Conservation (phyloP, 176 grass and related monocot species). For the Phyllostachys edulis region DNA sequence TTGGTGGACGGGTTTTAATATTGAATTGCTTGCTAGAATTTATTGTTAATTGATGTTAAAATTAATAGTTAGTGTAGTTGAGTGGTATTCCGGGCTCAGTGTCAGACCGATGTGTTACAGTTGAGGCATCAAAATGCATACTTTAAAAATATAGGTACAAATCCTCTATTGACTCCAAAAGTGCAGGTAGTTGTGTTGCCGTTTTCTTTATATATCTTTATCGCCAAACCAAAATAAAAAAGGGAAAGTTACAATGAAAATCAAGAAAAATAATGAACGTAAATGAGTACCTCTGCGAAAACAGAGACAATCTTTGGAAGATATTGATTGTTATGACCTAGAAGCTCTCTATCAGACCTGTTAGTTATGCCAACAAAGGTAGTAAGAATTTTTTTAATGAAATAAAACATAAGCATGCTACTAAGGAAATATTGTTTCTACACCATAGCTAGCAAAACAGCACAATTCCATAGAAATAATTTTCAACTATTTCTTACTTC, state of each 20-base stretch:
- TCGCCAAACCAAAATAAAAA: constrained; percentile 5
- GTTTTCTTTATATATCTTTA: neutral
- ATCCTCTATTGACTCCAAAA: neutral
- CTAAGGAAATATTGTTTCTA: constrained; percentile 6
- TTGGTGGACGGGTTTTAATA: too few relatives aligned
- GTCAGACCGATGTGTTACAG: too few relatives aligned
- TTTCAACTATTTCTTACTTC: constrained; percentile 50
- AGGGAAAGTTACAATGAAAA: neutral
- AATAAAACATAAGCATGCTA: constrained; percentile 8
- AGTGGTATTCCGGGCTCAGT: too few relatives aligned
- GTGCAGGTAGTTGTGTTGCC: neutral
- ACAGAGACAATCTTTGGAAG: constrained; percentile 68
- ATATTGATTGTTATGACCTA: constrained; percentile 70
- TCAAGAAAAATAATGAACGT: constrained; percentile 2
- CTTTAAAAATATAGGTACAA: neutral
- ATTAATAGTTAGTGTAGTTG: too few relatives aligned
- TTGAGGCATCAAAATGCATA: neutral
- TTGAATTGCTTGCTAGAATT: too few relatives aligned
- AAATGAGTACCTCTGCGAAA: constrained; percentile 63
- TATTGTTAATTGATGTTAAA: too few relatives aligned
- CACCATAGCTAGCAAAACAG: constrained; percentile 22
- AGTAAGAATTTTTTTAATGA: neutral
- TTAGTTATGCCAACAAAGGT: constrained; percentile 8
- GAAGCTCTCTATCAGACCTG: constrained; percentile 69
- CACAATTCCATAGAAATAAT: neutral